Conservation (phyloP, 805 yeast genomes). For the Sugiyamaella americana region DNA sequence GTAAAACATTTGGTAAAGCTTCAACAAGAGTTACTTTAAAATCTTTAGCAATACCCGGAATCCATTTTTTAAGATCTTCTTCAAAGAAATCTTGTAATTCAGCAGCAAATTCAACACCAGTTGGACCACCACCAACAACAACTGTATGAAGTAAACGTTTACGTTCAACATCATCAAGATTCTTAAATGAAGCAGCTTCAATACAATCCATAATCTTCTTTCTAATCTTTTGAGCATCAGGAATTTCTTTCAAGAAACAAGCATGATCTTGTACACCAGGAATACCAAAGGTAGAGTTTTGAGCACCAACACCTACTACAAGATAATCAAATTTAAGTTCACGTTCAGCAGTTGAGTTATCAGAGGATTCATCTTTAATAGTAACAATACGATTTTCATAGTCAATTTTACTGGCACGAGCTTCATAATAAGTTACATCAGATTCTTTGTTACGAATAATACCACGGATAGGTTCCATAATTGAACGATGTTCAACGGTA, state of each 20-base stretch:
- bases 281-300: conserved; percentile 89
- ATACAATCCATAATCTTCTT: conserved; percentile 76
- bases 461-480: conserved; percentile 86
- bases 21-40: conserved; percentile 80
- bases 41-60: conserved; percentile 78
- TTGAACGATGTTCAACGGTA: conserved; percentile 80
- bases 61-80: conserved; percentile 84
- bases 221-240: conserved; percentile 82
- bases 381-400: conserved; percentile 59
- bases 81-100: conserved; percentile 91
- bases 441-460: conserved; percentile 70
- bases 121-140: conserved; percentile 98
- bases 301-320: conserved; percentile 92
- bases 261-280: conserved; percentile 88
- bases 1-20: conserved; percentile 83
- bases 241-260: conserved; percentile 80
- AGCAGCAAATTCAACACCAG: conserved; percentile 91
- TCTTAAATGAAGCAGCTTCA: conserved; percentile 81
- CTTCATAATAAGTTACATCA: conserved; percentile 82
- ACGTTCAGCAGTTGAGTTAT: conserved; percentile 34
- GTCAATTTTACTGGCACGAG: conserved; percentile 81
- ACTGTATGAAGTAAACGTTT: conserved; percentile 79
- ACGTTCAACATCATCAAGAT: conserved; percentile 63
- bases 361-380: conserved; percentile 39
- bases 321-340: conserved; percentile 71